These are phyloP conservation scores for Gnaphalium uliginosum DNA, from an alignment of 129 eudicot species.

Conservation along the genomic window DNA sequence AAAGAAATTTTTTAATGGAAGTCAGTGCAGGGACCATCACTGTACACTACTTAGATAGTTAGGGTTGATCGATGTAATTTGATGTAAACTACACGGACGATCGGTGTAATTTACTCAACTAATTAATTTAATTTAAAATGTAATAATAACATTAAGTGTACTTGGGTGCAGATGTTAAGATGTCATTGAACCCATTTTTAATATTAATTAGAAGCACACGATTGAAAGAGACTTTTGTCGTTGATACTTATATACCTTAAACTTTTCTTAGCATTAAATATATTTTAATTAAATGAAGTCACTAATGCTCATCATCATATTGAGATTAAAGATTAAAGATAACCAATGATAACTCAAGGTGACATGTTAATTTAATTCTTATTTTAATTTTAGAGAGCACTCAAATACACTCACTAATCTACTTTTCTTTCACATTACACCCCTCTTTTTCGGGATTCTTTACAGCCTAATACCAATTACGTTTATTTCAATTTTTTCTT, in stretches of 20 bases:
- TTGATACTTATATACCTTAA: not conserved
- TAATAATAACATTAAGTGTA: too few relatives aligned
- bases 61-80: too few relatives aligned
- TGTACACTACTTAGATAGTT: too few relatives aligned
- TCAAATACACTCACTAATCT: constrained; percentile 40
- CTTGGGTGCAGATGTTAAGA: not conserved
- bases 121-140: too few relatives aligned
- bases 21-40: too few relatives aligned
- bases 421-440: constrained; percentile 25
- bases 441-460: constrained; percentile 38
- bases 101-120: too few relatives aligned
- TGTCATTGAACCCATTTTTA: not conserved
- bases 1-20: too few relatives aligned
- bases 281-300: constrained; percentile 16
- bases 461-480: constrained; percentile 31
- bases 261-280: not conserved
- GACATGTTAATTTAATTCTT: constrained; percentile 9
- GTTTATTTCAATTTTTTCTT: not conserved
- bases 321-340: constrained; percentile 33
- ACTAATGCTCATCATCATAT: constrained; percentile 40
- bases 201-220: not conserved
- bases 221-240: not conserved
- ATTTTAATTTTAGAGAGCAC: constrained; percentile 22
- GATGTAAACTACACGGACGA: too few relatives aligned
- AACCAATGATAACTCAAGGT: constrained; percentile 43